Evolutionary conservation across 306 rosid species (phyloP).

Genomic region (Hippophae rhamnoides): DNA sequence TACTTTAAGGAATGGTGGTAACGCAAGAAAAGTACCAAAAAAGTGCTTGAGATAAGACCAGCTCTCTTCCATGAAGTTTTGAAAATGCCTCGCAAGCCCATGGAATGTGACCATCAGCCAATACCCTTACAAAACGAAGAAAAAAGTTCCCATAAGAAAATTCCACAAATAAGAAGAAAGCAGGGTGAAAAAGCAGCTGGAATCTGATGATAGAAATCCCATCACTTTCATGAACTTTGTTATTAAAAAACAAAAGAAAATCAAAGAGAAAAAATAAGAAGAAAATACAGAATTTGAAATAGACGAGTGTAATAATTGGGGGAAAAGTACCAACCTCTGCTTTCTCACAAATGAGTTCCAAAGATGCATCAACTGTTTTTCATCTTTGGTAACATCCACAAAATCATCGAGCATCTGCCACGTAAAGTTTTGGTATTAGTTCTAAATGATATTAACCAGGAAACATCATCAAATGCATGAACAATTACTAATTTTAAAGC

Average conservation of each 20-base stretch:
- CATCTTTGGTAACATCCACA: conserved; percentile 93
- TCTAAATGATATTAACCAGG: not conserved
- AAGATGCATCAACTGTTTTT: conserved; percentile 94
- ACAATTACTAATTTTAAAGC: no score
- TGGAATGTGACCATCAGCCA: conserved; percentile 92
- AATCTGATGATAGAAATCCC: not conserved
- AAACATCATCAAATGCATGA: not conserved
- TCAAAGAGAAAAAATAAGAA: not conserved
- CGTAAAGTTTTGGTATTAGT: conserved; percentile 23
- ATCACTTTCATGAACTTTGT: not conserved
- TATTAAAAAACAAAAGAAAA: not conserved
- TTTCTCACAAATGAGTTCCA: conserved; percentile 94
- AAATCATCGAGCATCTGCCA: conserved; percentile 99
- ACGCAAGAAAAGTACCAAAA: conserved; percentile 51
- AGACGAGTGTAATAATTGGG: conserved; percentile 14
- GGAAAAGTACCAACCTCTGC: conserved; percentile 53
- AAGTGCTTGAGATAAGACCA: conserved; percentile 53
- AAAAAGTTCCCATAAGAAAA: not conserved
- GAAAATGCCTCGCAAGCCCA: conserved; percentile 99
- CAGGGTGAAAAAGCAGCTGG: conserved; percentile 4
- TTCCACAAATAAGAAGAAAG: not conserved
- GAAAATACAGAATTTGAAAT: not conserved
- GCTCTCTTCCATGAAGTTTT: conserved; percentile 64
- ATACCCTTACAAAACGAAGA: conserved; percentile 50
- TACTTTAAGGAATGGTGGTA: not conserved